Conservation (phyloP, 768 basidiomycete genomes). For the Lactarius indigo region DNA sequence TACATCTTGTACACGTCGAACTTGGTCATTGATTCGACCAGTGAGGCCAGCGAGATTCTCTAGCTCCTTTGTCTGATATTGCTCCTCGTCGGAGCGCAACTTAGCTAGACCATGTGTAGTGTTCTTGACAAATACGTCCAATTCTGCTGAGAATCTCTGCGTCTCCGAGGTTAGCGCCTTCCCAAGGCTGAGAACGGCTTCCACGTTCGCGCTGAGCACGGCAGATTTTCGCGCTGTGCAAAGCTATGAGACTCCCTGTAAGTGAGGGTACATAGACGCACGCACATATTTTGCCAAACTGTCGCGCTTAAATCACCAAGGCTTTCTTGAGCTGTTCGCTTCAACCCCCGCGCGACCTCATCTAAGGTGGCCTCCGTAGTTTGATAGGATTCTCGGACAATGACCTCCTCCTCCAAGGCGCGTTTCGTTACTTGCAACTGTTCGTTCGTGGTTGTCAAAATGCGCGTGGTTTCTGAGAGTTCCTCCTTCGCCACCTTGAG, state of each 20-base stretch:
- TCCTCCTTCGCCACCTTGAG: constrained; percentile 57
- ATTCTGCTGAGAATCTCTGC: constrained; percentile 49
- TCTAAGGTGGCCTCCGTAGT: constrained; percentile 69
- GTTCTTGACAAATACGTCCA: constrained; percentile 59
- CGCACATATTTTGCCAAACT: constrained; percentile 83
- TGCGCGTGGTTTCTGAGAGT: constrained; percentile 49
- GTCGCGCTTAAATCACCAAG: constrained; percentile 65
- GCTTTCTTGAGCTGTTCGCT: constrained; percentile 61
- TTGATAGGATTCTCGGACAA: constrained; percentile 75
- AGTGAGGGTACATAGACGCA: not conserved
- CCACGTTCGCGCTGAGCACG: constrained; percentile 60
- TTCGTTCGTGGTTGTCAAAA: constrained; percentile 49
- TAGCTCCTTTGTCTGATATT: constrained; percentile 54
- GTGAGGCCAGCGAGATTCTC: constrained; percentile 50
- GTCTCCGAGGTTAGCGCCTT: constrained; percentile 54
- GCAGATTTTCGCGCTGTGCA: constrained; percentile 66
- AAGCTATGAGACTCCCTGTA: constrained; percentile 17
- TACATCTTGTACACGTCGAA: constrained; percentile 50
- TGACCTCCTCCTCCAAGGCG: constrained; percentile 73
- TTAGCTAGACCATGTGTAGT: constrained; percentile 50
- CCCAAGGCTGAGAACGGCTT: constrained; percentile 60
- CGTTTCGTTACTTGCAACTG: constrained; percentile 57
- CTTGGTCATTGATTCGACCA: constrained; percentile 52
- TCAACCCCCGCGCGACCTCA: constrained; percentile 66
- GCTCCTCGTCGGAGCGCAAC: constrained; percentile 54